Conservation (phyloP, 2,329 filamentous ascomycete species). For the Dendryphion nanum region DNA sequence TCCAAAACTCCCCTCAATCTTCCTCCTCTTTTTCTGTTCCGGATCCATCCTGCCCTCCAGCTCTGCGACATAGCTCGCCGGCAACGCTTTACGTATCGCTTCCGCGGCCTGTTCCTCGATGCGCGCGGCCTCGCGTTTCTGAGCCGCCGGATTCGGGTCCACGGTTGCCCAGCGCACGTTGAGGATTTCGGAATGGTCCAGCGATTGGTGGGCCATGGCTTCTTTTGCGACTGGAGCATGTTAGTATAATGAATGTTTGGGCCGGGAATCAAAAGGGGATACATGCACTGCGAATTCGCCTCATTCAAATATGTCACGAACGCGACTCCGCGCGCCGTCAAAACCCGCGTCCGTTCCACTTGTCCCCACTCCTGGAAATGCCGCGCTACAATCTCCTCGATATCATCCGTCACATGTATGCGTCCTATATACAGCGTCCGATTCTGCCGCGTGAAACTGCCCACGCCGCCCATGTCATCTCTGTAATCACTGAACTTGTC, state of each 20-base stretch:
- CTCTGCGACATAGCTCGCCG: constrained; percentile 87
- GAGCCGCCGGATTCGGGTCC: constrained; percentile 92
- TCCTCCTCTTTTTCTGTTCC: constrained; percentile 81
- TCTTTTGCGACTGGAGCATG: constrained; percentile 58
- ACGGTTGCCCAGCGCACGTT: constrained; percentile 97
- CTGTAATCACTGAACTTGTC: constrained; percentile 92
- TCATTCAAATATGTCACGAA: constrained; percentile 96
- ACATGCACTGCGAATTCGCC: constrained; percentile 42
- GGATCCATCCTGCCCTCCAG: constrained; percentile 90
- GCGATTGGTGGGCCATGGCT: constrained; percentile 89
- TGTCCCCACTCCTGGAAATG: constrained; percentile 98
- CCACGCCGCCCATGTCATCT: constrained; percentile 97
- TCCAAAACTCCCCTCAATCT: constrained; percentile 82
- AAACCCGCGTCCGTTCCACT: constrained; percentile 80
- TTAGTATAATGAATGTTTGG: constrained; percentile 35
- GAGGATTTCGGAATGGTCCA: constrained; percentile 88
- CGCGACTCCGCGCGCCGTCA: constrained; percentile 85
- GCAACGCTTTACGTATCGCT: constrained; percentile 82
- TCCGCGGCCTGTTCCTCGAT: constrained; percentile 97
- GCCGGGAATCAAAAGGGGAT: constrained; percentile 56
- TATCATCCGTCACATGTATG: constrained; percentile 94
- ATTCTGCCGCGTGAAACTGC: constrained; percentile 90
- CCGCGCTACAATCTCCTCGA: constrained; percentile 90
- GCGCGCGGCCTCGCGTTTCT: constrained; percentile 82
- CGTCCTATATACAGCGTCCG: constrained; percentile 89